Conservation (phyloP, 2,329 filamentous ascomycete species). For the Fusarium sp. region DNA sequence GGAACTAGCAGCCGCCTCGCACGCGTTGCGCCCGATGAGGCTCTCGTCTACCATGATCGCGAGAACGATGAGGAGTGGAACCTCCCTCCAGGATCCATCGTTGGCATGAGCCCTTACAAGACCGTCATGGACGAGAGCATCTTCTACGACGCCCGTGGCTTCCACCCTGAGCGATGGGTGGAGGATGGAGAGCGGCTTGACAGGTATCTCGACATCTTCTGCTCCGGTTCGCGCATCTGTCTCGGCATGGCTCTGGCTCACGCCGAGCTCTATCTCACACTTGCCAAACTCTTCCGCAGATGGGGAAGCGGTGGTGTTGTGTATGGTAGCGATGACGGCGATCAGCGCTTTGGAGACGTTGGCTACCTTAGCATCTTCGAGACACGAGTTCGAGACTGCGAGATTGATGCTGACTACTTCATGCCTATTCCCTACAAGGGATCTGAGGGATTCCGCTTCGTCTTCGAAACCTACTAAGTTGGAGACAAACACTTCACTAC, state of each 20-base stretch:
- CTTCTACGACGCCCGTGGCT: slow-evolving; percentile 48
- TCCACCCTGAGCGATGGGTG: slow-evolving; percentile 52
- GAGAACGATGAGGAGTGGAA: slow-evolving; percentile 43
- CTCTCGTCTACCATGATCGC: slow-evolving; percentile 45
- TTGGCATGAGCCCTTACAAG: slow-evolving; percentile 53
- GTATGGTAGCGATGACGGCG: slow-evolving; percentile 46
- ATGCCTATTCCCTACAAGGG: slow-evolving; percentile 54
- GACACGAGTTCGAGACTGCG: slow-evolving; percentile 48
- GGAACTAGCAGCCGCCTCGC: slow-evolving; percentile 59
- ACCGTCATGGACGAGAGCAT: slow-evolving; percentile 49
- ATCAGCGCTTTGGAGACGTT: slow-evolving; percentile 47
- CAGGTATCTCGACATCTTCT: slow-evolving; percentile 50
- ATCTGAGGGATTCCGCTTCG: slow-evolving; percentile 49
- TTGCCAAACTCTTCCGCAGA: slow-evolving; percentile 52
- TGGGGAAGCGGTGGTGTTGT: slow-evolving; percentile 51
- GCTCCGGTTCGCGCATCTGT: slow-evolving; percentile 50
- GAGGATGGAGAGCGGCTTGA: slow-evolving; percentile 48
- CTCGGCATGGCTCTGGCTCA: slow-evolving; percentile 53
- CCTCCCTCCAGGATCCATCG: slow-evolving; percentile 48
- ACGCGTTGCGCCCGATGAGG: slow-evolving; percentile 56
- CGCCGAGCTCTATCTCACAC: slow-evolving; percentile 52
- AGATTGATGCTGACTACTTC: slow-evolving; percentile 53
- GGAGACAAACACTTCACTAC: slow-evolving; percentile 7
- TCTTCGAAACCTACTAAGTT: slow-evolving; percentile 45
- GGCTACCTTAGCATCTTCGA: slow-evolving; percentile 51